A percentile compares a stretch with the other conserved stretches of the same genome.
Conservation (phyloP, 2,329 filamentous ascomycete species). For the Alternaria arborescens region DNA sequence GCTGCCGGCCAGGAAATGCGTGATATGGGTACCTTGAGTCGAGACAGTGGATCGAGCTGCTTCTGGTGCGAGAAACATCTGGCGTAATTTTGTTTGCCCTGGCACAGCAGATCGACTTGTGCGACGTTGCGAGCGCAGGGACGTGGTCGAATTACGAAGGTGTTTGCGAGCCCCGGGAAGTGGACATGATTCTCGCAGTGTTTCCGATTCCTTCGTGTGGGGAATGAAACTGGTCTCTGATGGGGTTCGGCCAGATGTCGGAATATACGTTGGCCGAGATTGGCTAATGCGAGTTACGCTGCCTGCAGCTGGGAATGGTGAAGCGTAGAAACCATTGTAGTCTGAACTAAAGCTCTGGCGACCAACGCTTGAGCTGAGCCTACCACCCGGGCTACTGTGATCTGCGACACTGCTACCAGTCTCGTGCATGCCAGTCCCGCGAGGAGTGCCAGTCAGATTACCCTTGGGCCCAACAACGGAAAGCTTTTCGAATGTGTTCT, state of each 20-base stretch:
- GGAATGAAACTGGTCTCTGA: slow-evolving; percentile 37
- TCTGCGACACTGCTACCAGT: slow-evolving; percentile 52
- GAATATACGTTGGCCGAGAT: not conserved
- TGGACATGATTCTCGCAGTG: slow-evolving; percentile 24
- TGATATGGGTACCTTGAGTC: slow-evolving; percentile 29
- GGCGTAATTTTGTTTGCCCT: slow-evolving; percentile 46
- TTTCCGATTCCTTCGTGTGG: slow-evolving; percentile 17
- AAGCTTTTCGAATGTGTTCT: slow-evolving; percentile 49
- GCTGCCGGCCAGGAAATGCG: slow-evolving; percentile 31
- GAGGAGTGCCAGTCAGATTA: slow-evolving; percentile 50
- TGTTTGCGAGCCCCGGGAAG: slow-evolving; percentile 21
- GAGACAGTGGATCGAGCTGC: slow-evolving; percentile 28
- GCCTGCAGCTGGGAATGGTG: slow-evolving; percentile 29
- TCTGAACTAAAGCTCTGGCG: slow-evolving; percentile 21
- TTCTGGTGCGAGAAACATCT: slow-evolving; percentile 46
- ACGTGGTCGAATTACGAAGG: slow-evolving; percentile 27
- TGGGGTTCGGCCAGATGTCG: slow-evolving; percentile 27
- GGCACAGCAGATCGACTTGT: slow-evolving; percentile 41
- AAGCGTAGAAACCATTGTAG: slow-evolving; percentile 33
- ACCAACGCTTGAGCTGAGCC: slow-evolving; percentile 30
- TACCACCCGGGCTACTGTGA: slow-evolving; percentile 45
- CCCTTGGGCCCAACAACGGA: slow-evolving; percentile 44
- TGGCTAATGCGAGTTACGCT: slow-evolving; percentile 35
- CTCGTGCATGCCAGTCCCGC: slow-evolving; percentile 47
- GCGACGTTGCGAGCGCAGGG: slow-evolving; percentile 26